Conservation (phyloP, 345 rosid species). For the Leavenworthia alabamica region DNA sequence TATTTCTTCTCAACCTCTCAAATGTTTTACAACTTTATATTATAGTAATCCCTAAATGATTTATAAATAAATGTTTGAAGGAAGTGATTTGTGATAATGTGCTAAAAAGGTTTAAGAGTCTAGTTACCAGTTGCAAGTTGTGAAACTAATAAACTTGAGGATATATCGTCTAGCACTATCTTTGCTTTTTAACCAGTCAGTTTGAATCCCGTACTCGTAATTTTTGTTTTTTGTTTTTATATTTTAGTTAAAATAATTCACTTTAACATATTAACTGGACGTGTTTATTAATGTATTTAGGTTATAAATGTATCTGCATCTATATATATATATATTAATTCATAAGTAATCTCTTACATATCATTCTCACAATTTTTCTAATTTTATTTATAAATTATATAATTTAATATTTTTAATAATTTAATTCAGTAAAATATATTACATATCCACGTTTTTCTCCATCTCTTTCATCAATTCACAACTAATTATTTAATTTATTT, state of each 20-base stretch:
- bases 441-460: too few species aligned
- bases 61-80: background rate
- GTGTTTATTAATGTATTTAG: too few species aligned
- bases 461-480: too few species aligned
- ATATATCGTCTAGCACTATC: background rate
- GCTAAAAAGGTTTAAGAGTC: background rate
- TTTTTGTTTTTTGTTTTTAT: background rate
- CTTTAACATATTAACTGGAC: background rate
- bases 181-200: background rate
- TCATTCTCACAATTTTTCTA: too few species aligned
- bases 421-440: too few species aligned
- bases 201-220: background rate
- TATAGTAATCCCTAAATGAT: background rate
- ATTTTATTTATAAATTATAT: too few species aligned
- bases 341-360: too few species aligned
- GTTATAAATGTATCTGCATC: too few species aligned
- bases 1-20: constrained; percentile 17
- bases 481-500: too few species aligned
- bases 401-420: too few species aligned
- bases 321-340: too few species aligned
- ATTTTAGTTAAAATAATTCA: background rate
- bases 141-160: background rate
- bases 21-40: too few species aligned
- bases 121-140: background rate
- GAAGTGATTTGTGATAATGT: background rate